Percentiles rank a stretch among this genome's conserved stretches.
Evolutionary conservation across 768 basidiomycete genomes (phyloP).

Genomic region (Candolleomyces aberdarensis): DNA sequence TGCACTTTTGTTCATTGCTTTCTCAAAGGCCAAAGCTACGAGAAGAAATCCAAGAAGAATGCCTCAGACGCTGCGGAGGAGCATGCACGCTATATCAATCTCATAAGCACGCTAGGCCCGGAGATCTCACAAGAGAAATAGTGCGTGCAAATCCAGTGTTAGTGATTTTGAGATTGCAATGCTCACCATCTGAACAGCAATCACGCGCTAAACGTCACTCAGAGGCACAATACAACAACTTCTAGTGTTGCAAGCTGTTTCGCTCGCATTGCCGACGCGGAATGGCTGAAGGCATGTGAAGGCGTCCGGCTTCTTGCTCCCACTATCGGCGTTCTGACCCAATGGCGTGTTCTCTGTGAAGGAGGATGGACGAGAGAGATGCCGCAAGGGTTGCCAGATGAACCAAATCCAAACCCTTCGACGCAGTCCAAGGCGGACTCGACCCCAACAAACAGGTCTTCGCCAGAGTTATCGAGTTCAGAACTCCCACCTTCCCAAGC

Average conservation of each 20-base stretch:
- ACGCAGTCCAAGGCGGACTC: not conserved
- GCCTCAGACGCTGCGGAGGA: constrained; percentile 66
- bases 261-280: constrained; percentile 71
- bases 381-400: constrained; percentile 37
- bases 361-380: constrained; percentile 62
- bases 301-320: constrained; percentile 65
- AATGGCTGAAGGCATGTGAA: constrained; percentile 74
- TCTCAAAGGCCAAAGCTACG: constrained; percentile 59
- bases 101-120: constrained; percentile 68
- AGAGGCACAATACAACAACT: constrained; percentile 56
- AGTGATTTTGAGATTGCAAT: not conserved
- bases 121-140: constrained; percentile 81
- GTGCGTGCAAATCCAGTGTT: constrained; percentile 37
- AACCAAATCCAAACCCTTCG: constrained; percentile 7
- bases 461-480: not conserved
- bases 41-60: constrained; percentile 79
- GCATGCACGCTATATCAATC: constrained; percentile 72
- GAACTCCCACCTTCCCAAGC: not conserved
- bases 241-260: constrained; percentile 63
- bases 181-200: constrained; percentile 43
- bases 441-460: not conserved
- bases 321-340: constrained; percentile 64
- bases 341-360: constrained; percentile 75
- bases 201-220: constrained; percentile 59
- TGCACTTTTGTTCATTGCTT: not conserved